phyloP scores from a whole-genome alignment of 129 eudicot genomes.

The Erigeron canadensis region DNA sequence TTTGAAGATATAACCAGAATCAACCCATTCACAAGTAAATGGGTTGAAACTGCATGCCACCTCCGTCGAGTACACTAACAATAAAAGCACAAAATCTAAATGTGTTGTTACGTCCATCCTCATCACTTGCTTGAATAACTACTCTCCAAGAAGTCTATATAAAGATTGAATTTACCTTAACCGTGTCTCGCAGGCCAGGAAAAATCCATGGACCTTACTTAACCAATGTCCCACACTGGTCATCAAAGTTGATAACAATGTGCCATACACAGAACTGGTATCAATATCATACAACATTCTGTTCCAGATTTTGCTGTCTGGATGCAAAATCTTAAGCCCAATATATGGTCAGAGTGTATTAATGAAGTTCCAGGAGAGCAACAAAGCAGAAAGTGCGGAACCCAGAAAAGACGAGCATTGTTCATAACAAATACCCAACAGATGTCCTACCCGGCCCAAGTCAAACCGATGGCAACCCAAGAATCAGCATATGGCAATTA shows the following conservation, averaged over 20 bases:
- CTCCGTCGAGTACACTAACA: no score
- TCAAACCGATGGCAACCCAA: background rate
- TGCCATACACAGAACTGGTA: constrained; percentile 34
- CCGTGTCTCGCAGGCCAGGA: constrained; percentile 53
- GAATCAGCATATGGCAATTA: background rate
- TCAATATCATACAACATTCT: constrained; percentile 2
- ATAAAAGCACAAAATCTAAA: background rate
- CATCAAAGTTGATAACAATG: constrained; percentile 35
- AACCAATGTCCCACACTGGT: constrained; percentile 48
- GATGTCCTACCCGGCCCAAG: no score
- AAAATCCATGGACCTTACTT: constrained; percentile 69
- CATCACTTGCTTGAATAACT: constrained; percentile 45
- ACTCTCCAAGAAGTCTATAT: background rate
- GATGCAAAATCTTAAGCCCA: constrained; percentile 30
- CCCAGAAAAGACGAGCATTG: constrained; percentile 6
- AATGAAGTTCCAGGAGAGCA: background rate
- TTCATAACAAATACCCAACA: background rate
- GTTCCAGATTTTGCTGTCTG: constrained; percentile 12
- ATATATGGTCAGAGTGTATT: constrained; percentile 11
- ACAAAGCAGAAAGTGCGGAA: background rate
- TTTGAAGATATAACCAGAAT: background rate
- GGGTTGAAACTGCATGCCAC: background rate
- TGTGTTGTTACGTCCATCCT: constrained; percentile 44
- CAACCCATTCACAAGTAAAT: background rate
- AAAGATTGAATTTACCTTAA: constrained; percentile 56